Percentiles rank a stretch among this genome's conserved stretches.
These are phyloP conservation scores for Trichoderma sp. DNA, from an alignment of 2,329 filamentous ascomycete species.

Conservation along the genomic window DNA sequence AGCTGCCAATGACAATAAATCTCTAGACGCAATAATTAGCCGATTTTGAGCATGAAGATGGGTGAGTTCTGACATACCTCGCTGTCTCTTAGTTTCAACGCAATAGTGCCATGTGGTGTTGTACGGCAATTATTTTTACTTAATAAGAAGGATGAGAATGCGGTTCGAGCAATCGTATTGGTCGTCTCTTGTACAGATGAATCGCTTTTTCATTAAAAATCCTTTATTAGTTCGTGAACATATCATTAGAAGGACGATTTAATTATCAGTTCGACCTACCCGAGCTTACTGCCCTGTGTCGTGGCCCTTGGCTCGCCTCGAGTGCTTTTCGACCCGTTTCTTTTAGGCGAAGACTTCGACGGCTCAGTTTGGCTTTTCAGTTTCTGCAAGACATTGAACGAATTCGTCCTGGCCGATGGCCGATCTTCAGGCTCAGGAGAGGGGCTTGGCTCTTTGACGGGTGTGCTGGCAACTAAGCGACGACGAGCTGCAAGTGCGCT, in stretches of 20 bases:
- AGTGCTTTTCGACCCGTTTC: neutral
- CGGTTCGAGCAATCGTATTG: conserved; percentile 29
- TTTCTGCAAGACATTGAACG: conserved; percentile 39
- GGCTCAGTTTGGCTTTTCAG: conserved; percentile 26
- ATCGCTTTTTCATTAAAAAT: neutral
- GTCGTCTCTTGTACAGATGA: neutral
- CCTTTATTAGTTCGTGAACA: neutral
- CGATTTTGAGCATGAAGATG: neutral
- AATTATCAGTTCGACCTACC: neutral
- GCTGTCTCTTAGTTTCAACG: conserved; percentile 51
- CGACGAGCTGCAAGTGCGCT: conserved; percentile 45
- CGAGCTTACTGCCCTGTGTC: conserved; percentile 5
- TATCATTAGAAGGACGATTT: neutral
- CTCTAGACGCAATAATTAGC: conserved; percentile 47
- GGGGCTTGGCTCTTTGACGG: conserved; percentile 26
- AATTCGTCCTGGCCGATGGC: conserved; percentile 35
- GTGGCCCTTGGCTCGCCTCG: conserved; percentile 1
- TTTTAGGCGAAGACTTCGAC: conserved; percentile 33
- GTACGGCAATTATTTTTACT: conserved; percentile 49
- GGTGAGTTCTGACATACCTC: conserved; percentile 47
- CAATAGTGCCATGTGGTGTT: conserved; percentile 46
- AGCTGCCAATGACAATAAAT: conserved; percentile 68
- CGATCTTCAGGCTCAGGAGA: conserved; percentile 33
- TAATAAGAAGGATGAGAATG: conserved; percentile 53
- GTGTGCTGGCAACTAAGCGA: conserved; percentile 33